A percentile compares a stretch with the other conserved stretches of the same genome.
Conservation (phyloP, 352 stramenopile species). For the Aphanomyces invadans region DNA sequence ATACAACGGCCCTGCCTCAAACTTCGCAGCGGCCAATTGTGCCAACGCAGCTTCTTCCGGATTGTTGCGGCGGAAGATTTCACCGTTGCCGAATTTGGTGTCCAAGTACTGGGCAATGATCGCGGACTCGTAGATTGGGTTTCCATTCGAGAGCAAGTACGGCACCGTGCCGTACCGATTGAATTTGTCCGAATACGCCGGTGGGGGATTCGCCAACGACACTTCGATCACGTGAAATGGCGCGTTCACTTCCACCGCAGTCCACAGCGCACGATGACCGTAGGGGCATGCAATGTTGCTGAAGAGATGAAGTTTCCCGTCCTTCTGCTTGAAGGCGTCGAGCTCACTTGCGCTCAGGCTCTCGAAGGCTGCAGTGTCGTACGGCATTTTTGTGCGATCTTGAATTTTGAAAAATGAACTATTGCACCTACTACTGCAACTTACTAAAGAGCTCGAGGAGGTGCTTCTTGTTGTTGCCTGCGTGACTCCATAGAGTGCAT, state of each 20-base stretch:
- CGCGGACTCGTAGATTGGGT: conserved; percentile 16
- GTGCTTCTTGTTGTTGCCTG: too few relatives aligned
- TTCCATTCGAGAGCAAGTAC: conserved; percentile 16
- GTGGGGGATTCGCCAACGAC: neutral
- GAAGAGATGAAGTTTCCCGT: conserved; percentile 22
- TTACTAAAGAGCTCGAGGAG: too few relatives aligned
- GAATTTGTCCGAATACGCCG: conserved; percentile 6
- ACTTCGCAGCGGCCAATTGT: conserved; percentile 18
- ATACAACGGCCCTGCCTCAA: conserved; percentile 15
- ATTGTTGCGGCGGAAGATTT: conserved; percentile 1
- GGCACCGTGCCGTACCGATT: conserved; percentile 21
- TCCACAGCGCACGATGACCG: conserved; percentile 22
- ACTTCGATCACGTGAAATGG: conserved; percentile 18
- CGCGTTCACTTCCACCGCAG: conserved; percentile 13
- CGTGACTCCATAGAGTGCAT: neutral
- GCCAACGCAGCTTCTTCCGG: conserved; percentile 11
- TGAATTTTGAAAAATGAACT: too few relatives aligned
- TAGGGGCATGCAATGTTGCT: conserved; percentile 21
- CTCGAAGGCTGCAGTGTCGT: neutral
- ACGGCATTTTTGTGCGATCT: neutral
- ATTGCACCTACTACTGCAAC: too few relatives aligned
- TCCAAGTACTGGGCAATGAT: conserved; percentile 24
- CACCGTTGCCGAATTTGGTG: conserved; percentile 8
- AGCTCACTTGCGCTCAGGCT: neutral
- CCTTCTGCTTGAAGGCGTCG: neutral